Conservation (phyloP, 495 filamentous ascomycete genomes). For the Rhypophila decipiens region DNA sequence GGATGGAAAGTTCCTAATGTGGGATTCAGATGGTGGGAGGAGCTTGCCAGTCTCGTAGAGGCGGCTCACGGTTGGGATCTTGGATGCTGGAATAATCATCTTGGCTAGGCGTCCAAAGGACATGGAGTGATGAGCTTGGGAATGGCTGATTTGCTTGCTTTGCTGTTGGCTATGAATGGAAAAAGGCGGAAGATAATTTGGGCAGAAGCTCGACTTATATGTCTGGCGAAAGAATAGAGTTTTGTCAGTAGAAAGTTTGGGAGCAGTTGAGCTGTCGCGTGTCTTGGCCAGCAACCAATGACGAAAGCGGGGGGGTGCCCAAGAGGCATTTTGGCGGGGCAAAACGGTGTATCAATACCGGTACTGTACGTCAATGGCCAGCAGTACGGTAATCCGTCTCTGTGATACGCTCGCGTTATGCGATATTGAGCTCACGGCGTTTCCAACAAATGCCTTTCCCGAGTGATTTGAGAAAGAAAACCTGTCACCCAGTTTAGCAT, state of each 20-base stretch:
- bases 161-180: not conserved
- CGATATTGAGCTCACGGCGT: too few relatives aligned
- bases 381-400: too few relatives aligned
- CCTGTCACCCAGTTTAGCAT: too few relatives aligned
- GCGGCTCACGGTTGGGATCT: conserved; percentile 60
- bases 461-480: too few relatives aligned
- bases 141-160: conserved; percentile 1
- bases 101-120: conserved; percentile 7
- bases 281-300: not conserved
- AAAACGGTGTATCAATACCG: too few relatives aligned
- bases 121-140: not conserved
- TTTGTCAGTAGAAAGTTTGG: not conserved
- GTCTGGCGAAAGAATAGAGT: too few relatives aligned
- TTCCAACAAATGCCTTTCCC: too few relatives aligned
- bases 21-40: conserved; percentile 11
- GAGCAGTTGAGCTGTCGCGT: not conserved
- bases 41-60: conserved; percentile 53
- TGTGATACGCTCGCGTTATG: too few relatives aligned
- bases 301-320: conserved; percentile 10
- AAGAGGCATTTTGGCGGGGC: too few relatives aligned
- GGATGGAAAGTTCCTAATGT: conserved; percentile 3
- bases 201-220: too few relatives aligned
- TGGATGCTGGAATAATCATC: conserved; percentile 25
- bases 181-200: too few relatives aligned
- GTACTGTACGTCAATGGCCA: too few relatives aligned